These are phyloP conservation scores for Xeromyces bisporus DNA, from an alignment of 495 filamentous ascomycete genomes.

Conservation along the genomic window DNA sequence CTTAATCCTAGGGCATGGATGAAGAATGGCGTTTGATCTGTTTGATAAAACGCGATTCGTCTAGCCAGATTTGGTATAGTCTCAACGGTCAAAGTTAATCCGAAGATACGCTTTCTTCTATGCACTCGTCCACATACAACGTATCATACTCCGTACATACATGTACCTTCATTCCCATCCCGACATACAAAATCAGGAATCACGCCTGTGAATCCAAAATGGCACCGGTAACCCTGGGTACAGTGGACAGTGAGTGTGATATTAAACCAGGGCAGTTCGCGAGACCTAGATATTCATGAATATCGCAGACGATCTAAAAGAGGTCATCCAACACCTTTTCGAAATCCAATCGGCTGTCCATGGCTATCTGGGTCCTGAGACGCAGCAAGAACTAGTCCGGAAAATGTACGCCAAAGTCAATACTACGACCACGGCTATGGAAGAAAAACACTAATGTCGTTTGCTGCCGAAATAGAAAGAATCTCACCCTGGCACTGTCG, in stretches of 20 bases:
- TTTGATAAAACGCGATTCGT: no score
- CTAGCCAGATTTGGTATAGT: no score
- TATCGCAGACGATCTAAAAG: slow-evolving; percentile 26
- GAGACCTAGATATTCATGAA: slow-evolving; percentile 4
- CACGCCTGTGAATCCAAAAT: slow-evolving; percentile 14
- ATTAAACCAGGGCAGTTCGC: no score
- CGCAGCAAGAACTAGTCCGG: slow-evolving; percentile 40
- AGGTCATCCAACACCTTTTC: slow-evolving; percentile 72
- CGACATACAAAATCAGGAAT: not conserved
- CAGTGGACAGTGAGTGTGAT: slow-evolving; percentile 33
- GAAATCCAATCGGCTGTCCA: slow-evolving; percentile 61
- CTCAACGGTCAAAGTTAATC: not conserved
- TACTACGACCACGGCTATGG: no score
- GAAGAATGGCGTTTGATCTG: no score
- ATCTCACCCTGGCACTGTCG: slow-evolving; percentile 23
- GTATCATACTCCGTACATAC: slow-evolving; percentile 2
- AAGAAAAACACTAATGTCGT: no score
- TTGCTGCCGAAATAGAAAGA: slow-evolving; percentile 16
- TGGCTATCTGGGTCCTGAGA: slow-evolving; percentile 47
- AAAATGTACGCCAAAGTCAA: slow-evolving; percentile 45
- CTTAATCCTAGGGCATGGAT: no score
- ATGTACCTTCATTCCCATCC: slow-evolving; percentile 2
- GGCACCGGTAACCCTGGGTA: slow-evolving; percentile 29
- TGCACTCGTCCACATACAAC: not conserved
- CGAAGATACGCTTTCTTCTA: not conserved